These are phyloP conservation scores for Gamarada debralockiae DNA, from an alignment of 495 filamentous ascomycete genomes.

Conservation along the genomic window DNA sequence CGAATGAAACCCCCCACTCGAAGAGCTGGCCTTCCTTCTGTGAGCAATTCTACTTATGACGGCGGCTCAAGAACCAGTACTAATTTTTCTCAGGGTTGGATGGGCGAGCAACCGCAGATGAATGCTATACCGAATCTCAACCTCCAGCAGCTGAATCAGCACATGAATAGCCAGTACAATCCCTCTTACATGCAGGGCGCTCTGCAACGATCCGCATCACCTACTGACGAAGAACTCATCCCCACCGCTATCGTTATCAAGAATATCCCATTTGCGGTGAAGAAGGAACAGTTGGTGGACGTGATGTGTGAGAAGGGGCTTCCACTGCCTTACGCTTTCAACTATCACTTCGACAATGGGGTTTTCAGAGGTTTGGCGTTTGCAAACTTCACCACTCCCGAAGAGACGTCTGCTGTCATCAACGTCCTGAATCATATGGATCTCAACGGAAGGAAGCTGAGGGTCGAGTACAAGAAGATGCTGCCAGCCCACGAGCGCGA, in stretches of 20 bases:
- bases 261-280: conserved; percentile 97
- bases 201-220: conserved; percentile 21
- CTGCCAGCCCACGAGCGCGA: conserved; percentile 90
- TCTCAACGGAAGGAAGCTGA: conserved; percentile 86
- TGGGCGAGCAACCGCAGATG: conserved; percentile 29
- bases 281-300: conserved; percentile 89
- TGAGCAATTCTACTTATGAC: conserved; percentile 23
- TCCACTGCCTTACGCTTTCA: conserved; percentile 95
- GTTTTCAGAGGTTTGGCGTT: conserved; percentile 96
- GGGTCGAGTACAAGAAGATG: conserved; percentile 99
- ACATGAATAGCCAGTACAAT: conserved; percentile 24
- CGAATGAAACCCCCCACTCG: conserved; percentile 37
- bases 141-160: not conserved
- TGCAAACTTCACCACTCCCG: conserved; percentile 94
- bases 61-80: not conserved
- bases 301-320: conserved; percentile 90
- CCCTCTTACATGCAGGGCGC: conserved; percentile 17
- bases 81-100: conserved; percentile 40
- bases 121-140: conserved; percentile 26
- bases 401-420: conserved; percentile 90
- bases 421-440: conserved; percentile 91
- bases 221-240: conserved; percentile 66
- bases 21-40: conserved; percentile 43
- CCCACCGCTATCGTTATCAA: conserved; percentile 99
- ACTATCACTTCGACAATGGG: conserved; percentile 98